Base-by-base conservation (phyloP, 2,329 filamentous ascomycete species). In the Phoma sp. region DNA sequence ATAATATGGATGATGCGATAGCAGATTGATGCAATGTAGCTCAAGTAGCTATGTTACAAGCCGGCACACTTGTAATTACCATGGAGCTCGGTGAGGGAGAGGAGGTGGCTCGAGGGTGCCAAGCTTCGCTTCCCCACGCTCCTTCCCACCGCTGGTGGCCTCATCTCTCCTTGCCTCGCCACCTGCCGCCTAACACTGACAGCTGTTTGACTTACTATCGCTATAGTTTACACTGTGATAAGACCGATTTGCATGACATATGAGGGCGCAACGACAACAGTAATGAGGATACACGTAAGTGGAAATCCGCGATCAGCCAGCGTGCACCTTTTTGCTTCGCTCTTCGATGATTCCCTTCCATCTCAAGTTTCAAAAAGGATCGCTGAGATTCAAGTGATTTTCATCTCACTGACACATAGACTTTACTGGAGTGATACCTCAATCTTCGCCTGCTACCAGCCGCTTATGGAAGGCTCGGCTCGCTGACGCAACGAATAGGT, bases 321-420 rank as follows among this genome's bases (percentile, higher is more conserved):
- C 26, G 34, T 12, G 9, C 37, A n/a, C 28, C 7, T 20, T 20
- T 26, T 33, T 7, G 10, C 23, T 26, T 20, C 14, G 28, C 36
- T 45, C 29, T 40, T n/a, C 45, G 68, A 71, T 73, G 62, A 67
- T 56, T 59, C 61, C 47, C 56, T 59, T 53, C 47, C 62, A 51
- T 45, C 45, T 60, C 56, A 68, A 67, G 67, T 69, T 72, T 72
- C 68, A 73, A 71, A 67, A 71, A 67, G 67, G 69, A 73, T 69
- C 67, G 63, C 65, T 70, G 68, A 70, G 67, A 54, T 60, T 46
- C 53, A 63, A 65, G 66, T 64, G 62, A 39, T 54, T 65, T 60
- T 58, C n/a, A 61, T 63, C 62, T 66, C 60, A 33, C 62, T 73
- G 69, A 70, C 45, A 39, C 34, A 54, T 42, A 49, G 12, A 64